Evolutionary conservation across 1,284 basidiomycete species (phyloP), one percentile per base, ranked within the genome.

Genomic region (Heliocybe sulcata): DNA sequence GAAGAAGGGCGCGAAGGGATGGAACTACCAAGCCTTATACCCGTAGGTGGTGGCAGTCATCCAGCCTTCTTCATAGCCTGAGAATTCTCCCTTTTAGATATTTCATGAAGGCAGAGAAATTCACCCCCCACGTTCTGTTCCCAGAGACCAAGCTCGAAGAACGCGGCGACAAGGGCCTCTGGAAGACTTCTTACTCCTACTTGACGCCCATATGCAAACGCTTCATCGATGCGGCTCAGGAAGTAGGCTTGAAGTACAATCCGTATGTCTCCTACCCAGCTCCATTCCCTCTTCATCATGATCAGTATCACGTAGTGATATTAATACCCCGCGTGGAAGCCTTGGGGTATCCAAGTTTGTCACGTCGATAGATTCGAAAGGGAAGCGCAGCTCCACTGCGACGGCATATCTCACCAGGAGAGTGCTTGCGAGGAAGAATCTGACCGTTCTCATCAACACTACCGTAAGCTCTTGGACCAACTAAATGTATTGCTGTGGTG

Each of bases 341-440:
- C 58, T 77, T 9, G 82, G 82, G 4, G 77, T 75, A 12, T 76
- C 73, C 52, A 75, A 80, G 64, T 81, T 83, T 54, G 84, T 85
- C 80, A 85, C 83, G 0, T 87, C 81, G 59, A 73, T 87, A 51
- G 72, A 80, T 60, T 57, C 71, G 19, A 72, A 69, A 6, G 73
- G 72, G 29, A 65, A 67, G 55, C 79, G 86, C 1, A 81, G 82
- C 2, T 81, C 83, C 1, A 76, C 82, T 0, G 83, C 87, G 61
- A 69, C 76, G 1, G 82, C 81, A 0, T 89, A 89, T 61, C 72
- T 89, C 25, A 86, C 84, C 0, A 67, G 76, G 1, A 72, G 79
- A 0, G 85, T 86, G 1, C 72, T 87, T 8, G 70, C 74, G 1
- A 74, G 86, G 38, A 75, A 76, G 16, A 88, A 89, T 61, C 71